Base-by-base conservation (phyloP, 345 rosid genomes). In the Syzygium grande region DNA sequence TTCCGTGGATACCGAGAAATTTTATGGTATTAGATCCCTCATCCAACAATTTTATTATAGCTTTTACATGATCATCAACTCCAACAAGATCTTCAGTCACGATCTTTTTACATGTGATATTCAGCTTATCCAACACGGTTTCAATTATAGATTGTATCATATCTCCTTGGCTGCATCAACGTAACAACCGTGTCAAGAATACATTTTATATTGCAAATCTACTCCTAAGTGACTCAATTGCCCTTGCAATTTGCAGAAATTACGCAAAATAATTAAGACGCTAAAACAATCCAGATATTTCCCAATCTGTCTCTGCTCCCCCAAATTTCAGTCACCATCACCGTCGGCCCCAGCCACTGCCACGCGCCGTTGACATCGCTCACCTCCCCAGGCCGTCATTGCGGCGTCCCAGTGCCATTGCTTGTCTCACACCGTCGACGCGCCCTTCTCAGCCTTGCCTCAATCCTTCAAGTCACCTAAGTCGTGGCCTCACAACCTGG, bases 11-110 rank as follows among this genome's bases (percentile, higher is more conserved):
- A 30, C 79, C 79, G 0, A 65, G 79, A 2, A 65, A 30, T 34
- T 30, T 22, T 4, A 65, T 12, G 0, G 0, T 16, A 65, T 30
- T 1, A 0, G 43, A 16, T 65, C 1, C 6, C 22, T 30, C 3
- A 16, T 65, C 2, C 79, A 63, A 14, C 38, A 3, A n/a, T 30
- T 16, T 30, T 3, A 59, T 59, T 27, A 59, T 59, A 27, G 30
- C 30, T 27, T 59, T 15, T 12, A 59, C 34, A 12, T 3, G 68
- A 27, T 11, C 17, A 59, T 59, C 34, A 27, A 59, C 30, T 59
- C 68, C 68, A 59, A 59, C 34, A 27, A 59, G 30, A 5, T 59
- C 16, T 59, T 59, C 8, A 27, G 30, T 59, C 30, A 59, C 30
- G 11, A 2, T 27, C 16, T 29, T 63, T 29, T 63, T n/a, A 14